Percentiles rank a stretch among this genome's conserved stretches.
These are phyloP conservation scores for Tilletia walkeri DNA, from an alignment of 1,284 basidiomycete genomes.

Conservation along the genomic window DNA sequence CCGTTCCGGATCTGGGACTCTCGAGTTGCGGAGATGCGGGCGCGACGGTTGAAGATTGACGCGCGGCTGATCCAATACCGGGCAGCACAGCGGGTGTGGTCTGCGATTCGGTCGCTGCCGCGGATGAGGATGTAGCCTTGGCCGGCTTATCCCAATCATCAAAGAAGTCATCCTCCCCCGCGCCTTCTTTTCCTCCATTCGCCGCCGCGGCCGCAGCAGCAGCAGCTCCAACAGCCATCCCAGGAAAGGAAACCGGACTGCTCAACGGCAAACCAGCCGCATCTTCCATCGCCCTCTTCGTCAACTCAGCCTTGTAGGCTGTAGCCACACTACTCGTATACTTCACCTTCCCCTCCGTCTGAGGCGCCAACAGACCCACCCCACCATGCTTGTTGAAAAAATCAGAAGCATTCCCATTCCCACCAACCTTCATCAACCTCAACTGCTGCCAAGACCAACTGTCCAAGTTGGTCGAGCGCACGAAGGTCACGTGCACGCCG, in stretches of 20 bases:
- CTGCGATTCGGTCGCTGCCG: slow-evolving; percentile 22
- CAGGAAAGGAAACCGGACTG: slow-evolving; percentile 48
- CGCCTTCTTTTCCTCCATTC: slow-evolving; percentile 44
- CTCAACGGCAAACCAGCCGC: slow-evolving; percentile 50
- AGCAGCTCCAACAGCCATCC: slow-evolving; percentile 23
- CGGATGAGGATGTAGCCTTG: slow-evolving; percentile 13
- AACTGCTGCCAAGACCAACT: slow-evolving; percentile 88
- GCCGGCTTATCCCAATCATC: slow-evolving; percentile 32
- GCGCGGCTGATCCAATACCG: slow-evolving; percentile 19
- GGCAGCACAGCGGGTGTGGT: slow-evolving; percentile 18
- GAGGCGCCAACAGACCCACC: slow-evolving; percentile 67
- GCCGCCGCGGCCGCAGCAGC: slow-evolving; percentile 59
- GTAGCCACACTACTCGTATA: slow-evolving; percentile 80
- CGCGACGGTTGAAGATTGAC: not conserved
- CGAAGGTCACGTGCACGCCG: slow-evolving; percentile 97
- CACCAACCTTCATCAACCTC: slow-evolving; percentile 93
- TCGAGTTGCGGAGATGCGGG: slow-evolving; percentile 1
- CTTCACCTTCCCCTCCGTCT: slow-evolving; percentile 77
- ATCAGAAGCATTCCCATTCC: slow-evolving; percentile 82
- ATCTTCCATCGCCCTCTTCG: slow-evolving; percentile 78
- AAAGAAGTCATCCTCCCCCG: slow-evolving; percentile 67
- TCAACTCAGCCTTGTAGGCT: slow-evolving; percentile 89
- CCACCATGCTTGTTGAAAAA: slow-evolving; percentile 89
- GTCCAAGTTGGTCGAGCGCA: slow-evolving; percentile 94
- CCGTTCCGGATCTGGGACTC: not conserved